Evolutionary conservation across 352 stramenopile species (phyloP), one percentile per base, ranked within the genome.

Genomic region (Phytophthora multivora): DNA sequence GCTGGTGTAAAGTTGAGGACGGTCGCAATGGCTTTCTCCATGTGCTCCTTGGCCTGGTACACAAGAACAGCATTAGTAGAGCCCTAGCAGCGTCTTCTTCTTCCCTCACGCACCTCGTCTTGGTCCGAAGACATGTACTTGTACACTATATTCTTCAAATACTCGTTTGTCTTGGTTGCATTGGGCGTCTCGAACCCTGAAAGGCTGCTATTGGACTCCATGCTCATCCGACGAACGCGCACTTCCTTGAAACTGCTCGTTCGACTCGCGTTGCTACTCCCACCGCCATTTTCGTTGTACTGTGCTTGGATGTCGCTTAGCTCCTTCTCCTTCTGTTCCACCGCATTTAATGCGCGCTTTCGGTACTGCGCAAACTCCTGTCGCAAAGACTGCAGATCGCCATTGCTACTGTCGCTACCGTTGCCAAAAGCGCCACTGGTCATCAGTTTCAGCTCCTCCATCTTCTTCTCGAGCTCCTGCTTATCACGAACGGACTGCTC

Each of bases 61-160:
- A 55, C 46, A 56, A 60, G 0, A 8, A 46, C 25, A 35, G 11
- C 16, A 53, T 53, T 49, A 62, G 23, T 8, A 35, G 28, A 31
- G 8, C 49, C 8, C 15, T 6, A 61, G 23, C n/a, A 41, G 5
- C n/a, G 42, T 10, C n/a, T 28, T 30, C 12, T 18, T 2, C 4
- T 30, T 13, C 5, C 42, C 9, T 28, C 28, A 60, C 59, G 48
- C 59, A 85, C 83, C 61, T 95, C 86, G 39, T 83, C 77, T 62
- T 91, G 84, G 43, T 91, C 84, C n/a, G 83, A 89, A 41, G 75
- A 88, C 87, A 96, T 94, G 80, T 96, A 96, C 73, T 94, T 93
- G 77, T 90, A 91, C 69, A 96, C 83, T 57, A 96, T 96, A 64
- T 96, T 96, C 71, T 94, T 94, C 62, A 96, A 61, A 70, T 96